Evolutionary conservation across 768 basidiomycete genomes (phyloP).

Genomic region (Myochromella boudieri): DNA sequence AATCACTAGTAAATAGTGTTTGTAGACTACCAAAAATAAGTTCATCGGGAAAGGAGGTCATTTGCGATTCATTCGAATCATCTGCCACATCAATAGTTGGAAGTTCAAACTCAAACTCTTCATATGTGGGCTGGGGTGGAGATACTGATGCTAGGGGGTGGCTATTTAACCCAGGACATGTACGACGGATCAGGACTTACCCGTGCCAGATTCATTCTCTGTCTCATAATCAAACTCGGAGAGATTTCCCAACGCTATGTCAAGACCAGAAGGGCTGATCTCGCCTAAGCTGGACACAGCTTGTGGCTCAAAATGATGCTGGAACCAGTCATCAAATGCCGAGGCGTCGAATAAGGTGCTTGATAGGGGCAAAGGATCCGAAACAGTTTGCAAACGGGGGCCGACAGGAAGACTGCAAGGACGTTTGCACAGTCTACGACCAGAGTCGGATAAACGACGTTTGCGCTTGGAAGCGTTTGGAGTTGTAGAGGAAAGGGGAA

Average conservation of each 20-base stretch:
- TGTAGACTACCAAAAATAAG: too few relatives aligned
- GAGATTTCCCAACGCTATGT: constrained; percentile 32
- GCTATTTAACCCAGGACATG: too few relatives aligned
- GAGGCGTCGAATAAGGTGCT: constrained; percentile 14
- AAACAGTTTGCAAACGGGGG: constrained; percentile 25
- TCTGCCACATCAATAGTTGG: too few relatives aligned
- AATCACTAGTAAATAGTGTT: too few relatives aligned
- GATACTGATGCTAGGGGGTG: too few relatives aligned
- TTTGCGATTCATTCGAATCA: too few relatives aligned
- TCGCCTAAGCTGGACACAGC: constrained; percentile 19
- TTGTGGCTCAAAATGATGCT: constrained; percentile 27
- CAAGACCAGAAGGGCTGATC: constrained; percentile 25
- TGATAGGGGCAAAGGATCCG: constrained; percentile 27
- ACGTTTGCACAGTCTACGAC: constrained; percentile 24
- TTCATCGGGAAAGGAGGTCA: too few relatives aligned
- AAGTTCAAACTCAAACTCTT: too few relatives aligned
- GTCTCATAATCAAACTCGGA: constrained; percentile 16
- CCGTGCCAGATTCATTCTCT: not conserved
- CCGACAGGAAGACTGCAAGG: constrained; percentile 16
- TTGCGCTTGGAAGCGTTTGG: constrained; percentile 26
- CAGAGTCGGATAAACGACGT: constrained; percentile 36
- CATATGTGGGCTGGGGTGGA: too few relatives aligned
- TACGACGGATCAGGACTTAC: constrained; percentile 19
- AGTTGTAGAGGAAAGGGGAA: not conserved
- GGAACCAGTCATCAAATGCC: constrained; percentile 36